Percentiles rank a stretch among this genome's conserved stretches.
phyloP scores from a whole-genome alignment of 441 rosid genomes.

The Adansonia gregorii region DNA sequence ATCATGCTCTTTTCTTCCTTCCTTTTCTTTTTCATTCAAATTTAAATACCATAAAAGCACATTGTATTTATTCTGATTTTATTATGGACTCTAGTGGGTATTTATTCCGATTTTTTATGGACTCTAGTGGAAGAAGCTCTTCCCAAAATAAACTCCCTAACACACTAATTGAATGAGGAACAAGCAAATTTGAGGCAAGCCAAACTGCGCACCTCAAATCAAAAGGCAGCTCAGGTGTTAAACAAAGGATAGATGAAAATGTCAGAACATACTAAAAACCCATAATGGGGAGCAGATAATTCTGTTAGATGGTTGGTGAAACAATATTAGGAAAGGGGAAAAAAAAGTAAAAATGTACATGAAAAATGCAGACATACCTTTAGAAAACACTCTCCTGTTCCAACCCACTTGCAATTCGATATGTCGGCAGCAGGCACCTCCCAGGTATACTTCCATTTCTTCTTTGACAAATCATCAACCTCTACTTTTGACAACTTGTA shows the following conservation, averaged over 20 bases:
- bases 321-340: background rate
- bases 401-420: conserved; percentile 78
- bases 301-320: background rate
- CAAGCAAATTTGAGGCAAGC: background rate
- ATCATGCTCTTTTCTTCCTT: background rate
- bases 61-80: background rate
- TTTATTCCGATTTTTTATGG: background rate
- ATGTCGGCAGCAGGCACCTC: conserved; percentile 63
- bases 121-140: background rate
- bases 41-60: conserved; percentile 5
- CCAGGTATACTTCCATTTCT: conserved; percentile 74
- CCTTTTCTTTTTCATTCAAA: background rate
- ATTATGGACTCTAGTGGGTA: background rate
- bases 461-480: conserved; percentile 50
- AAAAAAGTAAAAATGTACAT: background rate
- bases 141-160: background rate
- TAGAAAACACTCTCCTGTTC: conserved; percentile 61
- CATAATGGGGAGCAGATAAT: background rate
- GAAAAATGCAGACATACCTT: conserved; percentile 48
- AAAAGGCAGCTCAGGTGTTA: conserved; percentile 9
- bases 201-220: background rate
- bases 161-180: background rate
- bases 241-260: conserved; percentile 4
- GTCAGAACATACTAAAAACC: background rate
- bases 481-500: conserved; percentile 64